Evolutionary conservation across 495 filamentous ascomycete species (phyloP), one percentile per base, ranked within the genome.

Genomic region (Xylaria venustula): DNA sequence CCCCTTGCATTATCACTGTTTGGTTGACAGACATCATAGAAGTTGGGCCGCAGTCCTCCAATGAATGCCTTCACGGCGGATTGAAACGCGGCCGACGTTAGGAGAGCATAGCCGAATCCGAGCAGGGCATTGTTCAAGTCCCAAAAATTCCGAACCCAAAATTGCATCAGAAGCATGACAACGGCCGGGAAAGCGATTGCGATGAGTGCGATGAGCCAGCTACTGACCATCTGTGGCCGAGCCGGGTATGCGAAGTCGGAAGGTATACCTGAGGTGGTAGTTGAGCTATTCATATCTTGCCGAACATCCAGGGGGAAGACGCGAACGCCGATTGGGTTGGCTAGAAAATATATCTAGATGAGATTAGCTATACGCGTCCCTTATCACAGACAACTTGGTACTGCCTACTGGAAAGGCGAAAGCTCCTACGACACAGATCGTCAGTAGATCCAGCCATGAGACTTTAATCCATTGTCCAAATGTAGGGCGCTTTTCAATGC

Each of bases 111-210:
- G 19, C 81, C 66, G 2, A 83, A 69, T 2, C 83, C 83, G 49
- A 83, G 70, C 42, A 79, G 69, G 17, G 78, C 79, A 58, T 83
- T 84, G 54, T 84, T 83, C 32, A 76, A 51, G 58, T 86, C 83
- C 82, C 81, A 84, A 71, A 86, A 86, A 57, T 68, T 78, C 34
- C 76, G 76, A 32, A 81, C 72, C 11, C 81, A 74, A 50, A 84
- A 71, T 61, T 84, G 81, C 60, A 75, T 65, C 25, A 81, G 19
- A 3, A 72, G 25, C 62, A 84, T 71, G 49, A 81, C 64, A 50
- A 72, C 19, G 36, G 79, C 66, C 2, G 81, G 81, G 28, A 79
- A 61, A 14, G 74, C 42, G 46, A 66, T 61, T 1, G 74, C 75
- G 15, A 83, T 62, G 6, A 80, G 42, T 0, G 75, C 73, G 3